Conservation (phyloP, 441 rosid species). For the Jatropha podagrica region DNA sequence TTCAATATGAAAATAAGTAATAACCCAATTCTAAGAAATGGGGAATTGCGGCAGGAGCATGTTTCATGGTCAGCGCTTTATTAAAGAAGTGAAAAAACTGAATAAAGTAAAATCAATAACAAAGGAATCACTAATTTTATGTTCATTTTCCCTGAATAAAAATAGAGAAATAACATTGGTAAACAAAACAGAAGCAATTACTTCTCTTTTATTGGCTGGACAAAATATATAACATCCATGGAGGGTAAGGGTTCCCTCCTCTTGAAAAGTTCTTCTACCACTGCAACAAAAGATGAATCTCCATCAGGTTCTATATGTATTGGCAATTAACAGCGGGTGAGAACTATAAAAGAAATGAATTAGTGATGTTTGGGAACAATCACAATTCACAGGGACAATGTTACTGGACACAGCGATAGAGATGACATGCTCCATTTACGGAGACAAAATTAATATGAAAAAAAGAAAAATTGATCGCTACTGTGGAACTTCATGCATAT, state of each 20-base stretch:
- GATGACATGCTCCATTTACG: neutral
- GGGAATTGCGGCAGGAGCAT: neutral
- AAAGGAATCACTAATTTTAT: neutral
- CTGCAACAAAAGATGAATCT: constrained; percentile 39
- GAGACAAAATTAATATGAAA: too few relatives aligned
- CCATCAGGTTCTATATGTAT: constrained; percentile 8
- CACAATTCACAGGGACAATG: neutral
- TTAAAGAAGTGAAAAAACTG: neutral
- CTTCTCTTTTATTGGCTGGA: constrained; percentile 91
- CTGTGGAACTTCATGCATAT: neutral
- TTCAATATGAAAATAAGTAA: neutral
- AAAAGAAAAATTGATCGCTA: too few relatives aligned
- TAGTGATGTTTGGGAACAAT: neutral
- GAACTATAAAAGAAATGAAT: neutral
- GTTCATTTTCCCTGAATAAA: neutral
- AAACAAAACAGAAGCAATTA: constrained; percentile 33
- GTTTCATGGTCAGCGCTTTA: too few relatives aligned
- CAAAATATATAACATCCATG: constrained; percentile 91
- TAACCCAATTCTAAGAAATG: too few relatives aligned
- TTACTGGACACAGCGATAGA: neutral
- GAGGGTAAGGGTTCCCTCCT: constrained; percentile 88
- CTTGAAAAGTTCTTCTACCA: constrained; percentile 89
- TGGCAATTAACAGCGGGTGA: constrained; percentile 4
- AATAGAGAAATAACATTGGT: neutral
- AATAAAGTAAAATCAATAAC: neutral